Percentiles rank a stretch among this genome's conserved stretches.
Conservation (phyloP, 257 asterid genomes). For the Anisodus acutangulus region DNA sequence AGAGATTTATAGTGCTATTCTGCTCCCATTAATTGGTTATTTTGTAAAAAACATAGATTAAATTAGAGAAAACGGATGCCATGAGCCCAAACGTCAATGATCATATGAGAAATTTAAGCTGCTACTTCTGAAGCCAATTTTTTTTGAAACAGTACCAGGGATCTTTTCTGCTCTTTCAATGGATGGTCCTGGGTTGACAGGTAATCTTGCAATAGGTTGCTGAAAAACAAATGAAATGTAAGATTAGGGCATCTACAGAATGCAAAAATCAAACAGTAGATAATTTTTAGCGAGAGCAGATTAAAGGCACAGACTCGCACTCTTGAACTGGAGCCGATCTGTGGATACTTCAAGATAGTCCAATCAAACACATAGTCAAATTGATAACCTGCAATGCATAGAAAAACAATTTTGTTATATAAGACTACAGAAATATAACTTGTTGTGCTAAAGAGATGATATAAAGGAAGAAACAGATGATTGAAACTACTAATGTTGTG, state of each 20-base stretch:
- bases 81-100: background rate
- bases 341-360: slow-evolving; percentile 87
- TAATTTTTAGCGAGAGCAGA: background rate
- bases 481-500: background rate
- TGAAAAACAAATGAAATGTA: slow-evolving; percentile 35
- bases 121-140: background rate
- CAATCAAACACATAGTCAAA: slow-evolving; percentile 92
- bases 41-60: background rate
- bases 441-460: background rate
- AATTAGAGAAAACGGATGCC: background rate
- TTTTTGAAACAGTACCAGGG: slow-evolving; percentile 58
- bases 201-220: slow-evolving; percentile 68
- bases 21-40: background rate
- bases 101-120: slow-evolving; percentile 11
- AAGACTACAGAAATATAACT: background rate
- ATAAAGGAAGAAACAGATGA: background rate
- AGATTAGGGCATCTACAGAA: slow-evolving; percentile 24
- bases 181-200: slow-evolving; percentile 62
- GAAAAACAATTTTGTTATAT: background rate
- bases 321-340: slow-evolving; percentile 77
- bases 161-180: slow-evolving; percentile 61
- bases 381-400: slow-evolving; percentile 65
- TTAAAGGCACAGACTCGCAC: slow-evolving; percentile 47
- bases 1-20: background rate
- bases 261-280: background rate